Conservation (phyloP, 495 filamentous ascomycete genomes). For the Tuber microsphaerosporum region DNA sequence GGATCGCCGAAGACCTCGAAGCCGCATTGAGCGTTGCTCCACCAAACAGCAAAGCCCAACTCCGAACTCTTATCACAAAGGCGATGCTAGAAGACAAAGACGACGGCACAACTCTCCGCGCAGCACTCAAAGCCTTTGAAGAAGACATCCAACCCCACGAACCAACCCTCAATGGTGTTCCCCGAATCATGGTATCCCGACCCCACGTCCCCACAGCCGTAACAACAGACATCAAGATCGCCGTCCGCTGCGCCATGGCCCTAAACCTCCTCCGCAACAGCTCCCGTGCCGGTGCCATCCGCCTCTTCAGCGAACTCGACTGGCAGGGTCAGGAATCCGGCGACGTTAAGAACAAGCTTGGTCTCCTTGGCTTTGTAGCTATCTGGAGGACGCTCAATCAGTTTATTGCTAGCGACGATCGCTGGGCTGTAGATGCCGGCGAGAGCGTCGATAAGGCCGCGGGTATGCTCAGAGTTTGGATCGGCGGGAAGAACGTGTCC, state of each 20-base stretch:
- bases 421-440: slow-evolving; percentile 48
- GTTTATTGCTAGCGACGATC: slow-evolving; percentile 50
- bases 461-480: slow-evolving; percentile 52
- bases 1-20: slow-evolving; percentile 54
- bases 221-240: slow-evolving; percentile 59
- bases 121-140: slow-evolving; percentile 52
- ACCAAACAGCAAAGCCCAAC: slow-evolving; percentile 64
- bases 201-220: slow-evolving; percentile 43
- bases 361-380: slow-evolving; percentile 70
- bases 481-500: slow-evolving; percentile 45
- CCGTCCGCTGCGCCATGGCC: slow-evolving; percentile 75
- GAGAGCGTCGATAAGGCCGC: slow-evolving; percentile 50
- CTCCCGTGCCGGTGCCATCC: slow-evolving; percentile 44
- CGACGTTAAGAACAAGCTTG: slow-evolving; percentile 45
- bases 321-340: slow-evolving; percentile 25
- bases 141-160: slow-evolving; percentile 27
- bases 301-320: slow-evolving; percentile 46
- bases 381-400: slow-evolving; percentile 63
- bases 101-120: slow-evolving; percentile 51
- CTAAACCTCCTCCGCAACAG: slow-evolving; percentile 58
- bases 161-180: slow-evolving; percentile 26
- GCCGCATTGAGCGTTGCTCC: slow-evolving; percentile 71
- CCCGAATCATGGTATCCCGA: slow-evolving; percentile 46
- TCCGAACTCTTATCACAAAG: slow-evolving; percentile 69
- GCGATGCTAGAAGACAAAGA: slow-evolving; percentile 53